These are phyloP conservation scores for Exophiala aquamarina DNA, from an alignment of 2,329 filamentous ascomycete genomes.

Conservation along the genomic window DNA sequence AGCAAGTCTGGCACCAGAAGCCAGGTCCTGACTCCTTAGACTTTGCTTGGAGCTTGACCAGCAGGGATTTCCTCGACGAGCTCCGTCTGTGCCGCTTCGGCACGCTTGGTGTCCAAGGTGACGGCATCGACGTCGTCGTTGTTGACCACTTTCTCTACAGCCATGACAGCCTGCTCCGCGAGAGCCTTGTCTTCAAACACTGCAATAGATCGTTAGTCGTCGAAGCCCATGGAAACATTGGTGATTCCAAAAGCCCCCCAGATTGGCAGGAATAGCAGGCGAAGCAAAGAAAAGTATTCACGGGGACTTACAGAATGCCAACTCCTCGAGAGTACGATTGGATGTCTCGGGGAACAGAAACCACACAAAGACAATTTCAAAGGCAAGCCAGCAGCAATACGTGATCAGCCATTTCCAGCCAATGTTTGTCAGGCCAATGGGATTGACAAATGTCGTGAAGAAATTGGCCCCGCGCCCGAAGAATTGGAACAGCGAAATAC, in stretches of 20 bases:
- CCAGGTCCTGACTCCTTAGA: constrained; percentile 1
- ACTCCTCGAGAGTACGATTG: constrained; percentile 44
- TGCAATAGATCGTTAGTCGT: constrained; percentile 12
- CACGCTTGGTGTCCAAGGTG: constrained; percentile 5
- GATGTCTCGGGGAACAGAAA: constrained; percentile 48
- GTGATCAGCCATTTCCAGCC: constrained; percentile 47
- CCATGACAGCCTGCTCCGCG: constrained; percentile 36
- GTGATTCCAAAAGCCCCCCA: too few species aligned
- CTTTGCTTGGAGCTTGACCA: constrained; percentile 2
- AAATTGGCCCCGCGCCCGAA: constrained; percentile 53
- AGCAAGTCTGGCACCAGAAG: too few species aligned
- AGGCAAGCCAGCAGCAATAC: constrained; percentile 44
- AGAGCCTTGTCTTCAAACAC: constrained; percentile 40
- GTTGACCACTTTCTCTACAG: constrained; percentile 39
- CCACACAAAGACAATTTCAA: constrained; percentile 45
- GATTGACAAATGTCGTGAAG: constrained; percentile 51
- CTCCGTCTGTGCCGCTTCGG: constrained; percentile 6
- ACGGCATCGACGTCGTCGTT: constrained; percentile 21
- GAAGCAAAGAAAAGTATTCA: background rate
- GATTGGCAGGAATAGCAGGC: background rate
- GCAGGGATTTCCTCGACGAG: constrained; percentile 6
- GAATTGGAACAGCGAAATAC: constrained; percentile 59
- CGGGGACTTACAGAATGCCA: constrained; percentile 39
- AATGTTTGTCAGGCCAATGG: constrained; percentile 44
- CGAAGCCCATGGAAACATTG: background rate